Conservation (phyloP, 163 green algal genomes). For the Trebouxia gelatinosa region DNA sequence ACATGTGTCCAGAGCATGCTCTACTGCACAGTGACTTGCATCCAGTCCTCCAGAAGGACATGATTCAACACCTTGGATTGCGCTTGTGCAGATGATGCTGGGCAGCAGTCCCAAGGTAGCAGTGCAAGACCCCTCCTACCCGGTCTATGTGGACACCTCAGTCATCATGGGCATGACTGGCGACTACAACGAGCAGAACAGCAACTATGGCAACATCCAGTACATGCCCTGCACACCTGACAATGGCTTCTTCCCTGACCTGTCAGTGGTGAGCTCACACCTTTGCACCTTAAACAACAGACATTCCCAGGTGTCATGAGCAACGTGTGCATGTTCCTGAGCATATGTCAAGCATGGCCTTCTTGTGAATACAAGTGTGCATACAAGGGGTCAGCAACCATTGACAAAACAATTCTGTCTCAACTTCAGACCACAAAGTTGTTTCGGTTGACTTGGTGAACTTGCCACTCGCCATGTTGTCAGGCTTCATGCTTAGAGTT, state of each 20-base stretch:
- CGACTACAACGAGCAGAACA: conserved; percentile 70
- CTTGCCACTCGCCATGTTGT: no score
- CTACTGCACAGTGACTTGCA: no score
- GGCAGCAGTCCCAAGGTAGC: conserved; percentile 73
- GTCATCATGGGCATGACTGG: conserved; percentile 99
- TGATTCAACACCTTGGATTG: no score
- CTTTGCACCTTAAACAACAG: neutral
- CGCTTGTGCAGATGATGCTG: conserved; percentile 94
- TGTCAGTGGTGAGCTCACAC: conserved; percentile 61
- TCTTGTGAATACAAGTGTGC: neutral
- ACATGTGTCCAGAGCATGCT: no score
- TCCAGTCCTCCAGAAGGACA: no score
- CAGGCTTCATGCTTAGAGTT: neutral
- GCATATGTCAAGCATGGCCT: neutral
- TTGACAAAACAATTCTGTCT: neutral
- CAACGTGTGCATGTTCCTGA: neutral
- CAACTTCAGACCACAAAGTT: no score
- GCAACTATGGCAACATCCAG: conserved; percentile 84
- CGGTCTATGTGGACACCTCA: conserved; percentile 97
- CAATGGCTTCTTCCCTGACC: conserved; percentile 95
- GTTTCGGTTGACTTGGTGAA: no score
- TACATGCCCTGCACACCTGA: conserved; percentile 93
- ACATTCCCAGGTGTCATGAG: neutral
- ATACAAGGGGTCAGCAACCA: neutral
- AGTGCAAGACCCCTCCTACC: conserved; percentile 92